Evolutionary conservation across 352 stramenopile genomes (phyloP).

Genomic region (Phytophthora podocarpi): DNA sequence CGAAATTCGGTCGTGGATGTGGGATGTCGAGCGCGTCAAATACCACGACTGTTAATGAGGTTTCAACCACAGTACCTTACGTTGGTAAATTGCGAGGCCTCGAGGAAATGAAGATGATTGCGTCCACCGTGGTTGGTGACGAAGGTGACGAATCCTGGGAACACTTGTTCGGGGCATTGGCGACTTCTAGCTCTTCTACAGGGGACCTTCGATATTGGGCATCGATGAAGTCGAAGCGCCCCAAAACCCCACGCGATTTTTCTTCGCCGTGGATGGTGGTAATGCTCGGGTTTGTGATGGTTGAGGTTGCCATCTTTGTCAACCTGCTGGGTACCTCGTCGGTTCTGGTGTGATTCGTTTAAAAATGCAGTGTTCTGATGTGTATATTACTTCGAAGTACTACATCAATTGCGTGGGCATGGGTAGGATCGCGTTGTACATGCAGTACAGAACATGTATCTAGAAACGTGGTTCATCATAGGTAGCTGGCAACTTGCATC

Average conservation of each 20-base stretch:
- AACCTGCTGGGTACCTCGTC: slow-evolving; percentile 51
- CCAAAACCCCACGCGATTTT: slow-evolving; percentile 68
- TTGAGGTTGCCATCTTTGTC: slow-evolving; percentile 52
- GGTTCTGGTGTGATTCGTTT: slow-evolving; percentile 62
- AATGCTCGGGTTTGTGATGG: slow-evolving; percentile 45
- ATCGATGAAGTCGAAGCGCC: slow-evolving; percentile 72
- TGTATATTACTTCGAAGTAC: no score
- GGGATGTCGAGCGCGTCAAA: slow-evolving; percentile 41
- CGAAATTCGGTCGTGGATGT: slow-evolving; percentile 42
- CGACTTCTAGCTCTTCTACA: slow-evolving; percentile 3
- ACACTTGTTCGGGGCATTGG: slow-evolving; percentile 60
- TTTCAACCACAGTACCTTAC: slow-evolving; percentile 46
- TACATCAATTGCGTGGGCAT: no score
- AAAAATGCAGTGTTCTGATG: no score
- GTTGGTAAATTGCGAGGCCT: slow-evolving; percentile 45
- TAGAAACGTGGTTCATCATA: no score
- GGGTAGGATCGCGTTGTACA: no score
- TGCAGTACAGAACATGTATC: no score
- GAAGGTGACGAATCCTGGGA: slow-evolving; percentile 67
- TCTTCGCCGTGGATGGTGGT: slow-evolving; percentile 53
- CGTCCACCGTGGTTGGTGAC: slow-evolving; percentile 43
- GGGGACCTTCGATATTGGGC: slow-evolving; percentile 32
- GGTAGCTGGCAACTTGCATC: no score
- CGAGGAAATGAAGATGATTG: slow-evolving; percentile 76
- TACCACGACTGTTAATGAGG: slow-evolving; percentile 44